A percentile compares a stretch with the other conserved stretches of the same genome.
These are phyloP conservation scores for Botryotinia narcissicola DNA, from an alignment of 2,329 filamentous ascomycete genomes.

Conservation along the genomic window DNA sequence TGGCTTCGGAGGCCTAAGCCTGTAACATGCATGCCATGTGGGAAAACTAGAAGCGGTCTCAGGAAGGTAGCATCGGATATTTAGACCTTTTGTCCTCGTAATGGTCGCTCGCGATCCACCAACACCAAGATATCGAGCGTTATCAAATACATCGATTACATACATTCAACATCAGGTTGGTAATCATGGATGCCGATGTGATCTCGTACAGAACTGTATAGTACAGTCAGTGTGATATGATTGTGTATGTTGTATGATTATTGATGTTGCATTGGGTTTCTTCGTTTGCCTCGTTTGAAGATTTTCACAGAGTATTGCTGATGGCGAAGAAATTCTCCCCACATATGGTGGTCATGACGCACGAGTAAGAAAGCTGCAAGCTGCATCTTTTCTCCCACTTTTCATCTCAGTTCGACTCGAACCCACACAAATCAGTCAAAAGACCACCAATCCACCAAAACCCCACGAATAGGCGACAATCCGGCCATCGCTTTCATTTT, in stretches of 20 bases:
- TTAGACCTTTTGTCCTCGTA: neutral
- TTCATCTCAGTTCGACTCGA: neutral
- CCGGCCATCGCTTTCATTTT: constrained; percentile 10
- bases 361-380: constrained; percentile 12
- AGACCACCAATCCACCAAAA: constrained; percentile 14
- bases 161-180: neutral
- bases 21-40: constrained; percentile 13
- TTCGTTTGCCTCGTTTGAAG: neutral
- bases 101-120: neutral
- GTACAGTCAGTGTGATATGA: constrained; percentile 6
- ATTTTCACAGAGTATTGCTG: constrained; percentile 6
- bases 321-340: constrained; percentile 9
- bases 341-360: constrained; percentile 7
- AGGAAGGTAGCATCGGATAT: constrained; percentile 10
- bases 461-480: constrained; percentile 21
- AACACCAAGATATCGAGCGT: neutral
- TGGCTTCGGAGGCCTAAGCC: constrained; percentile 15
- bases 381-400: constrained; percentile 7
- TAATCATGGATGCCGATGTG: neutral
- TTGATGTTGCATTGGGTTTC: constrained; percentile 8
- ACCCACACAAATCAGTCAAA: neutral
- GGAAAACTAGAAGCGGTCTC: neutral
- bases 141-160: neutral
- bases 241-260: constrained; percentile 2
- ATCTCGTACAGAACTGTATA: neutral